Percentiles rank a stretch among this genome's conserved stretches.
Conservation (phyloP, 108 stramenopile genomes). For the Nitzschia sp. region DNA sequence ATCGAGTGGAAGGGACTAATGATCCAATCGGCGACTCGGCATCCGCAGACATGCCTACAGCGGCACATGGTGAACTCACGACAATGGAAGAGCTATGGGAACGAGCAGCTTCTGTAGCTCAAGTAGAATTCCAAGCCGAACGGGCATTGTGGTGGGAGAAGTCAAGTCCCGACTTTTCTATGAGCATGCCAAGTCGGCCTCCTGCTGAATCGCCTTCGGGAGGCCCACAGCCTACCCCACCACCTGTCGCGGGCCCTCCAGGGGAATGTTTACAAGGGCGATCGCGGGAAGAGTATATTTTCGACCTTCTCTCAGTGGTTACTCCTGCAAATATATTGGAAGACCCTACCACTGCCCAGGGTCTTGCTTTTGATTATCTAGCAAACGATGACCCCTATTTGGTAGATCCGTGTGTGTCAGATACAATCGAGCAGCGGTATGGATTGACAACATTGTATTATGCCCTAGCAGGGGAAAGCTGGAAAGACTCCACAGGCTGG, state of each 20-base stretch:
- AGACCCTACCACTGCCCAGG: slow-evolving; percentile 44
- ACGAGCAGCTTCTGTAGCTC: slow-evolving; percentile 15
- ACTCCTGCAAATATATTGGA: slow-evolving; percentile 23
- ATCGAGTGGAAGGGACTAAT: background rate
- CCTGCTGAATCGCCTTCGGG: slow-evolving; percentile 1
- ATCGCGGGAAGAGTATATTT: slow-evolving; percentile 29
- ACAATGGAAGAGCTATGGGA: slow-evolving; percentile 34
- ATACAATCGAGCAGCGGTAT: slow-evolving; percentile 52
- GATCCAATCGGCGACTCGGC: background rate
- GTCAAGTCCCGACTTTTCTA: slow-evolving; percentile 8
- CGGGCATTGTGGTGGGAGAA: slow-evolving; percentile 8
- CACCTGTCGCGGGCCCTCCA: slow-evolving; percentile 1
- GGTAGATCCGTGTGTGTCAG: slow-evolving; percentile 32
- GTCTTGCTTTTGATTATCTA: slow-evolving; percentile 39
- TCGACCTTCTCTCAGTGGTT: slow-evolving; percentile 7
- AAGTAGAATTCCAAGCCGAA: slow-evolving; percentile 17
- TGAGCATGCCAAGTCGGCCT: slow-evolving; percentile 30
- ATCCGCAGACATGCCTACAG: background rate
- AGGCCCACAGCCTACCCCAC: slow-evolving; percentile 2
- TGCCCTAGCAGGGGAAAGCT: slow-evolving; percentile 38
- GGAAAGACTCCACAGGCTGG: slow-evolving; percentile 46
- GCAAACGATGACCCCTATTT: slow-evolving; percentile 29
- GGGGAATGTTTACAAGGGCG: slow-evolving; percentile 24
- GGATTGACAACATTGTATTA: slow-evolving; percentile 63
- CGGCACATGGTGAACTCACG: background rate